phyloP scores from a whole-genome alignment of 78 protist genomes.

The Isochrysis galbana region DNA sequence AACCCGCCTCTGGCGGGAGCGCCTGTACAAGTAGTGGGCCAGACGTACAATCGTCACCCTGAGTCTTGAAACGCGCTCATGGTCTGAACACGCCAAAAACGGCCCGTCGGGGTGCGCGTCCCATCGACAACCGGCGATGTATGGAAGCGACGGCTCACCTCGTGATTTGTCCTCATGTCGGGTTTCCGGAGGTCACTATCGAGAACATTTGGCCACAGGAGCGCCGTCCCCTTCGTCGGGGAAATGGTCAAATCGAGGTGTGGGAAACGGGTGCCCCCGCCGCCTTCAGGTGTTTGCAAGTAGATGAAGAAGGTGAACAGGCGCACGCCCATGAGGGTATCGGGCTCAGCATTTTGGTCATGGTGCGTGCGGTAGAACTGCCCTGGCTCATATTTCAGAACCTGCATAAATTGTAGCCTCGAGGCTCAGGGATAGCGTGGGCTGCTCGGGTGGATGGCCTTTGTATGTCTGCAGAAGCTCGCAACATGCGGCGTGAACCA shows the following conservation, averaged over 20 bases:
- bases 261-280: neutral
- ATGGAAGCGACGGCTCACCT: no score
- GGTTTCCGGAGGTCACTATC: neutral
- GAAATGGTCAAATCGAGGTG: neutral
- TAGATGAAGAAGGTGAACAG: slow-evolving; percentile 20
- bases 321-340: neutral
- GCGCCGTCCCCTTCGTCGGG: neutral
- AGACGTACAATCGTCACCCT: no score
- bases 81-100: no score
- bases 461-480: no score
- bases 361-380: neutral
- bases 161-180: neutral
- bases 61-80: no score
- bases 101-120: no score
- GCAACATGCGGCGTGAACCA: neutral
- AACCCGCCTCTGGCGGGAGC: neutral
- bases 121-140: no score
- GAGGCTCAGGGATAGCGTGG: no score
- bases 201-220: neutral
- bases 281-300: neutral
- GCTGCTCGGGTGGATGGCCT: no score
- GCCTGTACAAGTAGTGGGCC: no score
- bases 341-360: neutral
- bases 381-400: neutral
- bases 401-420: no score